Evolutionary conservation across 2,329 filamentous ascomycete genomes (phyloP).

Genomic region (Aspergillus flavus): DNA sequence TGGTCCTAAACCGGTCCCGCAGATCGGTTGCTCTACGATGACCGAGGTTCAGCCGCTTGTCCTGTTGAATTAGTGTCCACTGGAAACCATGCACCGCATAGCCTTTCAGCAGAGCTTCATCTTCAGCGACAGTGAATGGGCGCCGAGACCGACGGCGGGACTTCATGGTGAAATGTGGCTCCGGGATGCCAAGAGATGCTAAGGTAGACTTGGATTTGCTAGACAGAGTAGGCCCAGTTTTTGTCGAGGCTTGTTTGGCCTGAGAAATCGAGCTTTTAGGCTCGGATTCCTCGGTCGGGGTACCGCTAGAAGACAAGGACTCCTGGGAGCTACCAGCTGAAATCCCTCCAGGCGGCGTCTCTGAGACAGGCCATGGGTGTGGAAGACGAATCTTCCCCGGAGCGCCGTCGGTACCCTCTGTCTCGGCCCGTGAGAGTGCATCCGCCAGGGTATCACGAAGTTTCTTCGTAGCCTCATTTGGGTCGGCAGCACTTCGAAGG

Average conservation of each 20-base stretch:
- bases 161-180: conserved; percentile 51
- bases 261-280: conserved; percentile 14
- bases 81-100: conserved; percentile 61
- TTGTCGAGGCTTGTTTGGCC: conserved; percentile 22
- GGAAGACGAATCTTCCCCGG: conserved; percentile 30
- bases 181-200: conserved; percentile 50
- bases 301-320: conserved; percentile 21
- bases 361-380: conserved; percentile 23
- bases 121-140: conserved; percentile 60
- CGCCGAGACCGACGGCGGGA: conserved; percentile 56
- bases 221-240: conserved; percentile 33
- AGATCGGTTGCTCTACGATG: conserved; percentile 61
- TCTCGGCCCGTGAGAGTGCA: conserved; percentile 34
- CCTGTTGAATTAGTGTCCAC: conserved; percentile 63
- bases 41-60: conserved; percentile 54
- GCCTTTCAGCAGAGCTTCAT: conserved; percentile 60
- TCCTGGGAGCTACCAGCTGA: conserved; percentile 20
- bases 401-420: conserved; percentile 24
- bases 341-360: conserved; percentile 17
- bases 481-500: conserved; percentile 30
- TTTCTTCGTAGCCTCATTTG: conserved; percentile 40
- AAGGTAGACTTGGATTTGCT: conserved; percentile 36
- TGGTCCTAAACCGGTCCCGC: conserved; percentile 63
- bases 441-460: conserved; percentile 41
- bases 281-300: conserved; percentile 21